phyloP scores from a whole-genome alignment of 163 green algal species.

The Prototheca cutis region DNA sequence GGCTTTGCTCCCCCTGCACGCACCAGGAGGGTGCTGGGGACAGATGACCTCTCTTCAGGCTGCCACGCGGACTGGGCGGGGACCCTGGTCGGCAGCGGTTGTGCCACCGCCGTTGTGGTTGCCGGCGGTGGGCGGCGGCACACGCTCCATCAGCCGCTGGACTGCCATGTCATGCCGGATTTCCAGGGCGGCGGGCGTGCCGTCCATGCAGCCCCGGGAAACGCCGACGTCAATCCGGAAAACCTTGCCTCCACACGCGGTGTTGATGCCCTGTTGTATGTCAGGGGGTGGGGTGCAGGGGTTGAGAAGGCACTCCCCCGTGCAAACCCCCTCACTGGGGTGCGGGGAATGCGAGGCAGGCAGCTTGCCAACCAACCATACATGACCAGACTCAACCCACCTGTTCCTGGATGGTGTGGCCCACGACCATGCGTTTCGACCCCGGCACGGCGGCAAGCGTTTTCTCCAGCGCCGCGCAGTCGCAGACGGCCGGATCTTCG shows the following conservation, averaged over 20 bases:
- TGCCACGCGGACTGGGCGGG: not conserved
- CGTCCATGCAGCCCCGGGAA: slow-evolving; percentile 69
- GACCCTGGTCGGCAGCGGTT: not conserved
- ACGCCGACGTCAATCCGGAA: slow-evolving; percentile 84
- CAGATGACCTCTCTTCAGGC: not conserved
- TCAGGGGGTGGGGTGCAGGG: not conserved
- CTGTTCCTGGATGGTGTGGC: slow-evolving; percentile 70
- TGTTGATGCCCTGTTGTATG: slow-evolving; percentile 56
- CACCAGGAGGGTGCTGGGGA: no score
- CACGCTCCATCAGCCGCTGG: slow-evolving; percentile 14
- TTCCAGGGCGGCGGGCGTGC: slow-evolving; percentile 49
- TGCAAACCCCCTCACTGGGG: no score
- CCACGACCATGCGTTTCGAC: slow-evolving; percentile 60
- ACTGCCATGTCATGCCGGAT: slow-evolving; percentile 41
- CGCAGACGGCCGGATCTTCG: slow-evolving; percentile 53
- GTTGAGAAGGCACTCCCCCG: no score
- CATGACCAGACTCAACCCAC: not conserved
- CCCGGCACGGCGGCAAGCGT: slow-evolving; percentile 52
- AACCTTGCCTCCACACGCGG: slow-evolving; percentile 53
- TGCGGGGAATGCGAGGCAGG: no score
- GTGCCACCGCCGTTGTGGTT: not conserved
- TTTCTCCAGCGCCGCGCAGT: slow-evolving; percentile 64
- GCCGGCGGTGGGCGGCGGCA: not conserved
- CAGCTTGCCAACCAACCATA: no score
- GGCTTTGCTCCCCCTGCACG: no score